Conservation (phyloP, 202 grass and related monocot genomes). For the Alloteropsis angusta region DNA sequence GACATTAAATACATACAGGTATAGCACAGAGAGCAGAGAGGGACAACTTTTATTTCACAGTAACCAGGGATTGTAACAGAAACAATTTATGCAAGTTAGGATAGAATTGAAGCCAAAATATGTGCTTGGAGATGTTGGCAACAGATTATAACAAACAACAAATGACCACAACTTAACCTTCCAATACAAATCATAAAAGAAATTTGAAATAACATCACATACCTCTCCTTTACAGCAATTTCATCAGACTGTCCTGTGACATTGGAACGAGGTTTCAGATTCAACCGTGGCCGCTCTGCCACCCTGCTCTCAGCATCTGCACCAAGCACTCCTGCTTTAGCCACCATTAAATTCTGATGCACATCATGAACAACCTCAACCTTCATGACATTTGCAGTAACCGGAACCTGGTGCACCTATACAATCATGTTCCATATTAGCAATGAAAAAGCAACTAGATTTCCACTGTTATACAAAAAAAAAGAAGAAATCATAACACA, state of each 20-base stretch:
- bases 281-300: constrained; percentile 62
- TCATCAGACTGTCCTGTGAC: constrained; percentile 42
- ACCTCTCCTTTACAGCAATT: constrained; percentile 53
- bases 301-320: constrained; percentile 34
- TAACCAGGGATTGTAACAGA: constrained; percentile 3
- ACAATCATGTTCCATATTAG: constrained; percentile 13
- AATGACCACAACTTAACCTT: background rate
- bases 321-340: constrained; percentile 40
- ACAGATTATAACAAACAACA: constrained; percentile 12
- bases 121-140: background rate
- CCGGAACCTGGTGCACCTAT: constrained; percentile 33
- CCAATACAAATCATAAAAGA: background rate
- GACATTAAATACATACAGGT: background rate
- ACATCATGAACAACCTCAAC: constrained; percentile 42
- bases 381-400: constrained; percentile 19
- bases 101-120: background rate
- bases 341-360: constrained; percentile 27
- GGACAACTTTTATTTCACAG: background rate
- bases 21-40: background rate
- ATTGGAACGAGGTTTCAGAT: constrained; percentile 75
- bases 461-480: background rate
- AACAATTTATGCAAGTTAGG: background rate
- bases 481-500: background rate
- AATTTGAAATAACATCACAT: background rate
- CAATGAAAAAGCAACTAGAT: background rate